These are phyloP conservation scores for Cytospora piceicola DNA, from an alignment of 2,329 filamentous ascomycete species.

Conservation along the genomic window DNA sequence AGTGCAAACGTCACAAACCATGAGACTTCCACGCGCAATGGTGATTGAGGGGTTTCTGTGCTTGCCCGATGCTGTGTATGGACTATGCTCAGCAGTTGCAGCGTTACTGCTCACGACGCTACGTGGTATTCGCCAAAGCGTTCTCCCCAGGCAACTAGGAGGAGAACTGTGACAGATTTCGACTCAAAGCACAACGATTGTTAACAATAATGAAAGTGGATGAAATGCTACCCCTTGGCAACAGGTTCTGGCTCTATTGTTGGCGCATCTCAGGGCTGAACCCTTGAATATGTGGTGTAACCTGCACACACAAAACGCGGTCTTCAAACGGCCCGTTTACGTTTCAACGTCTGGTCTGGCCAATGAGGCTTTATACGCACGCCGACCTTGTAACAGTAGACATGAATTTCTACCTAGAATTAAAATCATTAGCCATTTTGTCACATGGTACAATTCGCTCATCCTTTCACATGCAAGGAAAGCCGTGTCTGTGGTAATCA, in stretches of 20 bases:
- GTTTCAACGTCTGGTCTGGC: not conserved
- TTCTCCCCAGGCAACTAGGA: not conserved
- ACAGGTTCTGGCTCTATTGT: not conserved
- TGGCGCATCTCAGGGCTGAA: not conserved
- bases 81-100: not conserved
- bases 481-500: not conserved
- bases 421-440: not conserved
- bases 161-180: not conserved
- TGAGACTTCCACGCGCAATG: not conserved
- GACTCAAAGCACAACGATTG: not conserved
- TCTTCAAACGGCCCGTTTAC: not conserved
- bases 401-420: not conserved
- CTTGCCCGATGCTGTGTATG: not conserved
- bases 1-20: slow-evolving; percentile 25
- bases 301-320: not conserved
- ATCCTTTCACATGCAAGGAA: not conserved
- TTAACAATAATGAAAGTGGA: not conserved
- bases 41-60: not conserved
- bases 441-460: not conserved
- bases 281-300: no score
- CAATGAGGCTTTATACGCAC: not conserved
- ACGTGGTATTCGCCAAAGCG: not conserved
- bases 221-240: not conserved
- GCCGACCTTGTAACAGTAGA: not conserved
- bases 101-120: not conserved